Evolutionary conservation across 495 filamentous ascomycete species (phyloP).

Genomic region (Chaetomidium leptoderma): DNA sequence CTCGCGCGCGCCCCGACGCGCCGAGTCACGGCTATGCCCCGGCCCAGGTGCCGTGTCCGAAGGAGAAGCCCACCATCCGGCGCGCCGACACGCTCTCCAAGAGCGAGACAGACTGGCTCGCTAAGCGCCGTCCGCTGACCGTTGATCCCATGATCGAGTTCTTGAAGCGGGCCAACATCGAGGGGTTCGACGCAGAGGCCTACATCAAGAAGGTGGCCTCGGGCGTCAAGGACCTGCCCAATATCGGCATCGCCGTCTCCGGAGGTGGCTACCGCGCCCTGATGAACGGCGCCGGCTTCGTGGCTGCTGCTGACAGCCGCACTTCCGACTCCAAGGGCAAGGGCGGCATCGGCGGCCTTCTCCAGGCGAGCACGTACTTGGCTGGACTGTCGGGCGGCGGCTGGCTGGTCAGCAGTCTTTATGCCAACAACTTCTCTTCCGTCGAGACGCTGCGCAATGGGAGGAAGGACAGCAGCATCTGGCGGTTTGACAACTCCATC

Average conservation of each 20-base stretch:
- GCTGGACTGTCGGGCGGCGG: slow-evolving; percentile 81
- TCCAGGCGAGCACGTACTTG: slow-evolving; percentile 82
- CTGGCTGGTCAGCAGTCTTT: slow-evolving; percentile 84
- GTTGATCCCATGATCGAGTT: slow-evolving; percentile 67
- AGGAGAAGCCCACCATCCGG: slow-evolving; percentile 44
- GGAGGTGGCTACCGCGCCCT: slow-evolving; percentile 81
- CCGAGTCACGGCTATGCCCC: slow-evolving; percentile 56
- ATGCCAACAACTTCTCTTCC: slow-evolving; percentile 83
- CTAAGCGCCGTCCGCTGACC: slow-evolving; percentile 51
- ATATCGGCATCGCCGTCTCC: slow-evolving; percentile 60
- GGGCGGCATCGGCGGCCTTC: slow-evolving; percentile 77
- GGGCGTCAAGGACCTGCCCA: slow-evolving; percentile 59
- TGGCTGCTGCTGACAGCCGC: slow-evolving; percentile 80
- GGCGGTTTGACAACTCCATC: slow-evolving; percentile 77
- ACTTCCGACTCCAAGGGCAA: slow-evolving; percentile 58
- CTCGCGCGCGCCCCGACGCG: slow-evolving; percentile 49
- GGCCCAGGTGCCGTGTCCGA: slow-evolving; percentile 48
- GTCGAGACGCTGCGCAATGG: slow-evolving; percentile 59
- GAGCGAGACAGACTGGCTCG: slow-evolving; percentile 64
- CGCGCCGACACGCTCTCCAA: slow-evolving; percentile 55
- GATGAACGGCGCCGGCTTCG: slow-evolving; percentile 80
- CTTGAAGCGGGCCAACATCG: slow-evolving; percentile 66
- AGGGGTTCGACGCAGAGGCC: slow-evolving; percentile 64
- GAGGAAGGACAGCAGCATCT: slow-evolving; percentile 52
- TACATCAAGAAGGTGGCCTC: slow-evolving; percentile 59